phyloP scores from a whole-genome alignment of 2,329 filamentous ascomycete genomes.

The Alternaria novae-zelandiae region DNA sequence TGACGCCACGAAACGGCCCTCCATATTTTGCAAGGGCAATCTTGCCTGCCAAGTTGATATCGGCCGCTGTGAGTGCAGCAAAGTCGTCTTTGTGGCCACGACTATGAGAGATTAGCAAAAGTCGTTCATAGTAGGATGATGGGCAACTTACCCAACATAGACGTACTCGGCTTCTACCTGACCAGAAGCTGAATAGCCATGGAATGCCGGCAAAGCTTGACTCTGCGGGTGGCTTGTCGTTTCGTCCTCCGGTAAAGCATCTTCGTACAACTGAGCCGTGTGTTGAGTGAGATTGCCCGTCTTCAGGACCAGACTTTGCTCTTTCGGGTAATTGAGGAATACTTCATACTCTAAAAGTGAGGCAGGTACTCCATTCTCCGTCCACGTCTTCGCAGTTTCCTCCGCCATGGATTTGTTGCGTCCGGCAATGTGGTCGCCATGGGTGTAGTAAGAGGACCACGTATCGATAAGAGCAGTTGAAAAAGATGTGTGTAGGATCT shows the following conservation, averaged over 20 bases:
- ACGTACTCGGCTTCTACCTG: conserved; percentile 56
- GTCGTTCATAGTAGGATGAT: conserved; percentile 35
- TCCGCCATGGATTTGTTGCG: conserved; percentile 47
- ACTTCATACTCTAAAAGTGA: conserved; percentile 47
- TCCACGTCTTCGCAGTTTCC: conserved; percentile 41
- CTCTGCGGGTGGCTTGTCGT: conserved; percentile 46
- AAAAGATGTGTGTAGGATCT: conserved; percentile 48
- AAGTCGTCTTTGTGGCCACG: conserved; percentile 53
- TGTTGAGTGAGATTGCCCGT: conserved; percentile 41
- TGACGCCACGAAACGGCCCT: conserved; percentile 55
- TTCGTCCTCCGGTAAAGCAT: conserved; percentile 39
- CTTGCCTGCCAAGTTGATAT: conserved; percentile 55
- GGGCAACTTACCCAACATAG: conserved; percentile 49
- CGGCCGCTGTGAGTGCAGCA: conserved; percentile 47
- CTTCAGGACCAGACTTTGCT: conserved; percentile 37
- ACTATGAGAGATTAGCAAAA: conserved; percentile 20
- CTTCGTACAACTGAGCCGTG: conserved; percentile 40
- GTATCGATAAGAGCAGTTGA: conserved; percentile 47
- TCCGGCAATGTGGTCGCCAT: conserved; percentile 43
- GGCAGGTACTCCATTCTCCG: conserved; percentile 27
- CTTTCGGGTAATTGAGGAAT: conserved; percentile 47
- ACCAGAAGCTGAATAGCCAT: conserved; percentile 56
- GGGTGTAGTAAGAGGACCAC: conserved; percentile 49
- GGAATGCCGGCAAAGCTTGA: conserved; percentile 51
- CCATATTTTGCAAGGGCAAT: conserved; percentile 56